These are phyloP conservation scores for Otatea glauca DNA, from an alignment of 176 grass and related monocot species.

Conservation along the genomic window DNA sequence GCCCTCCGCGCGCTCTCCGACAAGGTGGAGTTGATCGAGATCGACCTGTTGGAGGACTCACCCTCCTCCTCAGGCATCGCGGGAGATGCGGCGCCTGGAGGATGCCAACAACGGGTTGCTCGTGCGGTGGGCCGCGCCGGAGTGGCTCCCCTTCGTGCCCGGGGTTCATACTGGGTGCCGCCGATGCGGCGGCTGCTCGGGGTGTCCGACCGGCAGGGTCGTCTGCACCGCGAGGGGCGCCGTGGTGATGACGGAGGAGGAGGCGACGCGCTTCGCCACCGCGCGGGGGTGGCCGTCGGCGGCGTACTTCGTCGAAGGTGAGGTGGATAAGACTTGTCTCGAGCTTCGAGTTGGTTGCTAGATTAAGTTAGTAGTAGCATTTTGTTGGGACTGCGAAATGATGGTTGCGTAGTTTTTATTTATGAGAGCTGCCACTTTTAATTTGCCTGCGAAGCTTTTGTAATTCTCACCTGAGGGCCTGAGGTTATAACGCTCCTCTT, in stretches of 20 bases:
- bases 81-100: constrained; percentile 63
- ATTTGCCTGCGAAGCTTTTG: too few relatives aligned
- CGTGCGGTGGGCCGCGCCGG: constrained; percentile 69
- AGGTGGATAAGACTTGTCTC: constrained; percentile 27
- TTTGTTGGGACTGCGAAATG: neutral
- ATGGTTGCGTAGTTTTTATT: neutral
- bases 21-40: constrained; percentile 74
- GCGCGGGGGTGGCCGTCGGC: constrained; percentile 63
- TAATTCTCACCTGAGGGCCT: too few relatives aligned
- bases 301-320: constrained; percentile 76
- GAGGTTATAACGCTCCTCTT: too few relatives aligned
- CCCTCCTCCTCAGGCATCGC: neutral
- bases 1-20: constrained; percentile 27
- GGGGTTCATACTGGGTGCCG: constrained; percentile 93
- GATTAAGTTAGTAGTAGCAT: constrained; percentile 5
- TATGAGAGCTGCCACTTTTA: too few relatives aligned
- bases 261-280: constrained; percentile 63
- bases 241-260: constrained; percentile 55
- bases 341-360: neutral
- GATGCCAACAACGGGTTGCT: constrained; percentile 75
- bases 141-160: constrained; percentile 92
- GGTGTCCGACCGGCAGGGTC: constrained; percentile 42
- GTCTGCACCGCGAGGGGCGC: constrained; percentile 10
- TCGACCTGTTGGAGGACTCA: constrained; percentile 70
- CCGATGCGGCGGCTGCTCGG: constrained; percentile 53